A percentile compares a stretch with the other conserved stretches of the same genome.
Evolutionary conservation across 495 filamentous ascomycete species (phyloP).

Genomic region (Neurospora hispaniola): DNA sequence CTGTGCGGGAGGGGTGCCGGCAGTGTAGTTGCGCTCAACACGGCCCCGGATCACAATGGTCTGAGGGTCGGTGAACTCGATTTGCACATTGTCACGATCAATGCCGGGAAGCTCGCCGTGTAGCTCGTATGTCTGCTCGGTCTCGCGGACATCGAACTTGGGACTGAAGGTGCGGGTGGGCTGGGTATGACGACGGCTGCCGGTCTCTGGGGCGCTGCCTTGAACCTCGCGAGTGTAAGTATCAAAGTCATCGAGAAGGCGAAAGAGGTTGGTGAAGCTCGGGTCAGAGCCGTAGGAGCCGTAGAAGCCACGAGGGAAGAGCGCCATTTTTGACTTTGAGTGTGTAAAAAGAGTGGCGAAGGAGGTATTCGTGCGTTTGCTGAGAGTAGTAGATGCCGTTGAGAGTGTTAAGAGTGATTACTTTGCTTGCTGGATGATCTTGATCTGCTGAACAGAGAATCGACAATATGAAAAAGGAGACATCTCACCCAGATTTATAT

Average conservation of each 20-base stretch:
- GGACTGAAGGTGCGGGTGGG: constrained; percentile 20
- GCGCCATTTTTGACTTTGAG: constrained; percentile 45
- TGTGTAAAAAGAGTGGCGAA: background rate
- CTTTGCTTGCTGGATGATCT: constrained; percentile 11
- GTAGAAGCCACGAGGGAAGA: constrained; percentile 48
- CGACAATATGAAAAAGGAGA: background rate
- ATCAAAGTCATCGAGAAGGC: constrained; percentile 67
- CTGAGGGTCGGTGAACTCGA: constrained; percentile 75
- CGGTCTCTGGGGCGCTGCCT: constrained; percentile 10
- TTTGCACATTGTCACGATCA: constrained; percentile 61
- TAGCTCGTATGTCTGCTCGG: constrained; percentile 58
- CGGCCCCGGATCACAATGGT: constrained; percentile 67
- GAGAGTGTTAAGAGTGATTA: background rate
- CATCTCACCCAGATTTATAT: background rate
- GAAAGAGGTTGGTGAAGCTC: constrained; percentile 59
- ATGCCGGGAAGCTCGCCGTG: constrained; percentile 84
- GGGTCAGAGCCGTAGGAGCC: constrained; percentile 31
- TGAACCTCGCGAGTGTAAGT: constrained; percentile 32
- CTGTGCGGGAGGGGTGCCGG: constrained; percentile 27
- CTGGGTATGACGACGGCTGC: constrained; percentile 17
- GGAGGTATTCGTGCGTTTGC: constrained; percentile 3
- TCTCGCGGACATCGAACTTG: constrained; percentile 71
- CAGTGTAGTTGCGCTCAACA: constrained; percentile 46
- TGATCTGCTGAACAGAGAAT: constrained; percentile 3
- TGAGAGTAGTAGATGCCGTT: constrained; percentile 2